These are phyloP conservation scores for Acanthamoeba healyi DNA, from an alignment of 208 protist genomes.

Conservation along the genomic window DNA sequence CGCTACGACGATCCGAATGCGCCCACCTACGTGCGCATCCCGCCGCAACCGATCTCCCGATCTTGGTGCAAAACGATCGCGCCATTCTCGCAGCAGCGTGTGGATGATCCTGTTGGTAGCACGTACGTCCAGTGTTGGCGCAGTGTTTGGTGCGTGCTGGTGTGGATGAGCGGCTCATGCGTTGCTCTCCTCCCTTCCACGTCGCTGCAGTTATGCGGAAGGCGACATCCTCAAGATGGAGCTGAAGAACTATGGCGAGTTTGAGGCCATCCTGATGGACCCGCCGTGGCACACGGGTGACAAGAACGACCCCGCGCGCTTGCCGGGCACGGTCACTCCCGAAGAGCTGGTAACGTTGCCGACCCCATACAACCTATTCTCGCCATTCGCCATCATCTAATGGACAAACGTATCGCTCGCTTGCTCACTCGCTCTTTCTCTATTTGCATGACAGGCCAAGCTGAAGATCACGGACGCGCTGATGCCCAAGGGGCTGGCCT, in stretches of 20 bases:
- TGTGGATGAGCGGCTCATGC: too few relatives aligned
- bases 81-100: not conserved
- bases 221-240: constrained; percentile 55
- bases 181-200: not conserved
- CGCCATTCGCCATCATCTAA: not conserved
- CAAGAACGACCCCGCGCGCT: not conserved
- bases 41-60: constrained; percentile 38
- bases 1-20: constrained; percentile 29
- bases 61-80: constrained; percentile 47
- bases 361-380: not conserved
- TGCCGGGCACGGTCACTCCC: constrained; percentile 38
- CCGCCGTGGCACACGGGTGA: constrained; percentile 74
- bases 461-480: constrained; percentile 75
- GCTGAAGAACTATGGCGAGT: constrained; percentile 33
- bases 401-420: not conserved
- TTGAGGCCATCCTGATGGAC: constrained; percentile 82
- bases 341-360: not conserved
- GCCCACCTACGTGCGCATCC: constrained; percentile 62
- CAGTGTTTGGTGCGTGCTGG: too few relatives aligned
- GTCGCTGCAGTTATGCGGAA: not conserved
- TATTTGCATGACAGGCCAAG: not conserved
- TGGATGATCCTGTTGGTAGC: not conserved
- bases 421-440: not conserved
- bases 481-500: constrained; percentile 81
- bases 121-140: too few relatives aligned